Evolutionary conservation across 2,329 filamentous ascomycete species (phyloP).

Genomic region (Dactylonectria macrodidyma): DNA sequence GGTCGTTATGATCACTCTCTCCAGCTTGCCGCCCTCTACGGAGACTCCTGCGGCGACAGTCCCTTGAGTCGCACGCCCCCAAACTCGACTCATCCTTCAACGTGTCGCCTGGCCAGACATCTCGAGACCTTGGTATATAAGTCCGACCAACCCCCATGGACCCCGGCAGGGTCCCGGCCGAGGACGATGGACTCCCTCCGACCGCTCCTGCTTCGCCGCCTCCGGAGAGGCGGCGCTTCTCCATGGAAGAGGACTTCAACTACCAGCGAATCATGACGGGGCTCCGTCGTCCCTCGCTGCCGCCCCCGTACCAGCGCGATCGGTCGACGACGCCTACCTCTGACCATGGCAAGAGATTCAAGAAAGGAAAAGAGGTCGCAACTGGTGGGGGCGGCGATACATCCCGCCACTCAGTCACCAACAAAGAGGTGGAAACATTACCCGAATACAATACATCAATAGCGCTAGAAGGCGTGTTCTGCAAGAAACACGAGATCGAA

Average conservation of each 20-base stretch:
- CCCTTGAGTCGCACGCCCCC: conserved; percentile 48
- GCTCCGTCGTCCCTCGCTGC: conserved; percentile 61
- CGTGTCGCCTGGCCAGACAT: conserved; percentile 39
- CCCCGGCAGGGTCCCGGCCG: conserved; percentile 46
- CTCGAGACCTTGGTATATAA: conserved; percentile 47
- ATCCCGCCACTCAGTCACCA: conserved; percentile 24
- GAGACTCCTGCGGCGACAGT: conserved; percentile 51
- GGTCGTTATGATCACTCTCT: conserved; percentile 55
- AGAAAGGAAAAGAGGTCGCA: conserved; percentile 38
- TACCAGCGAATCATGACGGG: conserved; percentile 67
- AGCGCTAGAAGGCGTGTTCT: conserved; percentile 69
- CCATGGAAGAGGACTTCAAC: conserved; percentile 69
- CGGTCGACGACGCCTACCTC: conserved; percentile 35
- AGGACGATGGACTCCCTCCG: conserved; percentile 53
- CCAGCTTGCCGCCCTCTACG: conserved; percentile 51
- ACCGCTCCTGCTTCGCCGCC: conserved; percentile 53
- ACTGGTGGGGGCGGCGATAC: conserved; percentile 41
- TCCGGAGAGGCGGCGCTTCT: conserved; percentile 61
- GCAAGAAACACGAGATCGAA: conserved; percentile 77
- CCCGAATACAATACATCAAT: conserved; percentile 72
- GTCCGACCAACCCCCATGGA: conserved; percentile 52
- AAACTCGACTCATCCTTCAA: conserved; percentile 41
- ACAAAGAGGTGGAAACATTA: conserved; percentile 61
- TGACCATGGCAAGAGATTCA: conserved; percentile 35
- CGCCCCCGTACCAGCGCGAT: conserved; percentile 61